phyloP scores from a whole-genome alignment of 139 green algal species.

The Ettlia oleoabundans region DNA sequence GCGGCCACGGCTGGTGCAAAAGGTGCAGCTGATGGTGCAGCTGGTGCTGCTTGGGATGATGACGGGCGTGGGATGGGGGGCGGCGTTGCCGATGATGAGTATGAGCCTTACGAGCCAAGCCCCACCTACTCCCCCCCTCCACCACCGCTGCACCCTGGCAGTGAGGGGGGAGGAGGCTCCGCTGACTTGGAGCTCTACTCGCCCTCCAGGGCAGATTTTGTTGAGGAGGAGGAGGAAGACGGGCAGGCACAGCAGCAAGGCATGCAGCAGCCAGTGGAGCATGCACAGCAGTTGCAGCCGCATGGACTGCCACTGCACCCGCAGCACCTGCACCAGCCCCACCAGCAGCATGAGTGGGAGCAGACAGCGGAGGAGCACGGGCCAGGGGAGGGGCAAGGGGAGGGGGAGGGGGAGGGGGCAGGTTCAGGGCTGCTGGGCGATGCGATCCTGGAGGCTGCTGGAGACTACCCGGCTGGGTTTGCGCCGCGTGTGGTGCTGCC shows the following conservation, averaged over 20 bases:
- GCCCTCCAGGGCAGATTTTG: background rate
- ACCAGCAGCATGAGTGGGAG: background rate
- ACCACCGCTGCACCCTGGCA: too few species aligned
- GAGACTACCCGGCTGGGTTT: constrained; percentile 13
- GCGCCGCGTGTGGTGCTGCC: constrained; percentile 5
- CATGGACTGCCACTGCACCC: background rate
- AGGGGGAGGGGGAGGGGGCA: too few species aligned
- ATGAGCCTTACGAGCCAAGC: too few species aligned
- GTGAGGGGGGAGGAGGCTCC: too few species aligned
- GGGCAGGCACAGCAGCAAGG: background rate
- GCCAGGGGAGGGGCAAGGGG: background rate
- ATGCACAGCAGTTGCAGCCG: background rate
- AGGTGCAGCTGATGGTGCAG: too few species aligned
- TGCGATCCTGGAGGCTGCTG: background rate
- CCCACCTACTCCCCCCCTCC: too few species aligned
- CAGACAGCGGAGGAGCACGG: background rate
- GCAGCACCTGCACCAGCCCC: background rate
- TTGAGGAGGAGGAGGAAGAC: background rate
- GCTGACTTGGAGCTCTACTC: constrained; percentile 23
- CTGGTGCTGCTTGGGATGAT: too few species aligned
- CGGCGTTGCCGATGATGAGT: too few species aligned
- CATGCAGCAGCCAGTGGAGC: background rate
- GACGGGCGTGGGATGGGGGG: too few species aligned
- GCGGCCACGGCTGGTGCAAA: too few species aligned
- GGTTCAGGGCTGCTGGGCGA: background rate